Conservation (phyloP, 2,329 filamentous ascomycete genomes). For the Drechmeria coniospora region DNA sequence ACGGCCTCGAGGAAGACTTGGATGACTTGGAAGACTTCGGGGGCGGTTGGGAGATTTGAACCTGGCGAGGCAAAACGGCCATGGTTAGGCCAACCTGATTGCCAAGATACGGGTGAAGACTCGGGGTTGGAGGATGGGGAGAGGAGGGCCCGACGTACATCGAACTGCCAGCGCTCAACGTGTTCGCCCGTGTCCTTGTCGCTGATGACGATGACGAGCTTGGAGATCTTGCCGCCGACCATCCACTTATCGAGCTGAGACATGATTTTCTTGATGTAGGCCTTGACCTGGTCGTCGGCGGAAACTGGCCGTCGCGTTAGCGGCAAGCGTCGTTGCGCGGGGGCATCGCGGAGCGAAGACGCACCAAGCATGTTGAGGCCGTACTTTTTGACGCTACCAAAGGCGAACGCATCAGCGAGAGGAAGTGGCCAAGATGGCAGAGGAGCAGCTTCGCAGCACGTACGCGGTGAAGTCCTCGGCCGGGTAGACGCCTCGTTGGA, state of each 20-base stretch:
- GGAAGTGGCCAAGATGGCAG: background rate
- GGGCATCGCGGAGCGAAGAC: conserved; percentile 7
- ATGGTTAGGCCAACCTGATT: too few species aligned
- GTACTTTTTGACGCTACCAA: conserved; percentile 76
- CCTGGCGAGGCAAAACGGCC: too few species aligned
- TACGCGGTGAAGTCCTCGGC: conserved; percentile 93
- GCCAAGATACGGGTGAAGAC: conserved; percentile 5
- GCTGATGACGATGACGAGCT: conserved; percentile 91
- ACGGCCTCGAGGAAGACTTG: conserved; percentile 23
- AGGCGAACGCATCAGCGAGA: conserved; percentile 2
- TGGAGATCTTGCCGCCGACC: conserved; percentile 90
- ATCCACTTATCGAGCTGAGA: conserved; percentile 96
- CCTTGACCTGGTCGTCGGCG: conserved; percentile 93
- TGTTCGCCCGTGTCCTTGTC: conserved; percentile 94
- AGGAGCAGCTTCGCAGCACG: conserved; percentile 14
- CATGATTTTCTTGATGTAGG: conserved; percentile 99
- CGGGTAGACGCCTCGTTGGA: conserved; percentile 75
- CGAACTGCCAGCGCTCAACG: conserved; percentile 96
- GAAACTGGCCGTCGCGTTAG: conserved; percentile 43
- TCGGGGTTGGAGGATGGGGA: background rate
- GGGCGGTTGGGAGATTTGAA: conserved; percentile 11
- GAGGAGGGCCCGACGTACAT: conserved; percentile 36
- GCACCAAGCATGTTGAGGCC: conserved; percentile 87
- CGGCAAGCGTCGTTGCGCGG: conserved; percentile 4
- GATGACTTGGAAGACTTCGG: conserved; percentile 25